Evolutionary conservation across 768 basidiomycete genomes (phyloP).

Genomic region (Suillus fuscotomentosus): DNA sequence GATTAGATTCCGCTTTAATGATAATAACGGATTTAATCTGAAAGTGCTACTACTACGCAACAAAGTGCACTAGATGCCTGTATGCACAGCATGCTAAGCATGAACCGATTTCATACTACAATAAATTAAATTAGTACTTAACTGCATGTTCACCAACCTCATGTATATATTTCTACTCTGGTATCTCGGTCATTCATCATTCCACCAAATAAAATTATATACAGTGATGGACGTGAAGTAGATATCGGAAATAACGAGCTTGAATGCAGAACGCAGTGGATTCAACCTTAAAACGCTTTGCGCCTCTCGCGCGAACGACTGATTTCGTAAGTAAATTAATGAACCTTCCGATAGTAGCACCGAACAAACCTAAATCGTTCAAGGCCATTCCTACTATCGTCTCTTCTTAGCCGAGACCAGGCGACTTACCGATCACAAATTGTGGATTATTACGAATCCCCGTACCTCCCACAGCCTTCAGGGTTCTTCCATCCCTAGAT

Average conservation of each 20-base stretch:
- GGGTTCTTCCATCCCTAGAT: constrained; percentile 19
- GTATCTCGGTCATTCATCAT: background rate
- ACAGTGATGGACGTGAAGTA: constrained; percentile 3
- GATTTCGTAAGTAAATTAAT: background rate
- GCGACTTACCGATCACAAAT: background rate
- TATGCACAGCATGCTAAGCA: background rate
- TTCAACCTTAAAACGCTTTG: background rate
- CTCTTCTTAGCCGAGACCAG: background rate
- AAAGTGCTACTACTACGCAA: background rate
- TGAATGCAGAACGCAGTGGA: background rate
- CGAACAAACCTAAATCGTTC: background rate
- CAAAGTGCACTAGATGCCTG: background rate
- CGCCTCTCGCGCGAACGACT: background rate
- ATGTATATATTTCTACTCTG: background rate
- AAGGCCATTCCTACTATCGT: background rate
- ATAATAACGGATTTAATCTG: background rate
- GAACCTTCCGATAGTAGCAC: background rate
- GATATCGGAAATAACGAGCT: constrained; percentile 5
- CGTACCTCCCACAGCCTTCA: constrained; percentile 9
- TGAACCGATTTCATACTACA: background rate
- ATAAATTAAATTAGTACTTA: background rate
- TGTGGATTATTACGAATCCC: constrained; percentile 1
- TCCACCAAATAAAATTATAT: background rate
- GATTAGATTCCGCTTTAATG: background rate
- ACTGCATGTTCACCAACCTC: background rate